Evolutionary conservation across 2,329 filamentous ascomycete genomes (phyloP).

Genomic region (Colletotrichum acutatum): DNA sequence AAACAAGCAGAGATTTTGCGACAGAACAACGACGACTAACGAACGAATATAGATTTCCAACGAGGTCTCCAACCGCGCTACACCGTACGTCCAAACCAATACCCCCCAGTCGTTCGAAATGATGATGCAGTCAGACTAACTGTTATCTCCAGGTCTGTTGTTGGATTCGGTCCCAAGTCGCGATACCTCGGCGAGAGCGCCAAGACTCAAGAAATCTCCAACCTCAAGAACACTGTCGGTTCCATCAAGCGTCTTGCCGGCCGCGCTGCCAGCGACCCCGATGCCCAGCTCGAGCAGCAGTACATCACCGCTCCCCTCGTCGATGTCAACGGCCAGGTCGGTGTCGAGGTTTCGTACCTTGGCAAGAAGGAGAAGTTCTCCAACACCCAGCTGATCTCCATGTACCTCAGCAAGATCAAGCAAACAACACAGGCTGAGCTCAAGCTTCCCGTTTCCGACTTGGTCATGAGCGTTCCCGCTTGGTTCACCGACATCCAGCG

Average conservation of each 20-base stretch:
- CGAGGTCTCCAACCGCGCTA: slow-evolving; percentile 98
- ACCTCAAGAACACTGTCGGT: slow-evolving; percentile 98
- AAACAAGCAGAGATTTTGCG: slow-evolving; percentile 7
- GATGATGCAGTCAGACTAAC: slow-evolving; percentile 35
- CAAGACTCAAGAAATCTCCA: slow-evolving; percentile 99
- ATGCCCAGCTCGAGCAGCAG: slow-evolving; percentile 92
- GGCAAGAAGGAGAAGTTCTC: slow-evolving; percentile 96
- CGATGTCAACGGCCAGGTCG: slow-evolving; percentile 93
- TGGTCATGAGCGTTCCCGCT: slow-evolving; percentile 92
- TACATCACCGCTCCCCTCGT: slow-evolving; percentile 87
- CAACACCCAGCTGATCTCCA: slow-evolving; percentile 91
- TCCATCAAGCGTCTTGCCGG: slow-evolving; percentile 93
- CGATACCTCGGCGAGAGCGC: slow-evolving; percentile 95
- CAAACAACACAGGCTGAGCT: slow-evolving; percentile 87
- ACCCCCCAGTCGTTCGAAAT: slow-evolving; percentile 7
- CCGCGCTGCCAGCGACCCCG: slow-evolving; percentile 87
- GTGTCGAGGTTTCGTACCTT: slow-evolving; percentile 91
- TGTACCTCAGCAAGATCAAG: slow-evolving; percentile 96
- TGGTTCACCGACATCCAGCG: slow-evolving; percentile 98
- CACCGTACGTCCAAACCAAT: slow-evolving; percentile 78
- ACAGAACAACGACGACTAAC: slow-evolving; percentile 30
- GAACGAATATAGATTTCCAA: slow-evolving; percentile 83
- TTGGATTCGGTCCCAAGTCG: slow-evolving; percentile 93
- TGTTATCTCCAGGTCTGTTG: slow-evolving; percentile 75
- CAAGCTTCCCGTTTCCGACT: slow-evolving; percentile 89